Evolutionary conservation across 2,329 filamentous ascomycete species (phyloP).

Genomic region (Colletotrichum aenigma): DNA sequence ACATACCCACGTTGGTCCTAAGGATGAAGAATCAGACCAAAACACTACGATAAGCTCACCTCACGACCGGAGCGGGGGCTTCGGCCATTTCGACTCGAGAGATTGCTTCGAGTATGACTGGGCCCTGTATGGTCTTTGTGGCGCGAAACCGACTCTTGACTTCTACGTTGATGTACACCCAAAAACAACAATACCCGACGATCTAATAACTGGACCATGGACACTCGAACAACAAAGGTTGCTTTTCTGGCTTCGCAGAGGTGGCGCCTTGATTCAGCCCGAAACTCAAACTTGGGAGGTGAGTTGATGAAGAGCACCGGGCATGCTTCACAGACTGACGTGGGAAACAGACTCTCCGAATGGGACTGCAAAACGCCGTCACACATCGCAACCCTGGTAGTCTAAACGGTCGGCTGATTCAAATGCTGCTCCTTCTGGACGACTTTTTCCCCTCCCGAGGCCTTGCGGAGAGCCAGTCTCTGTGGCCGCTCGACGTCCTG

Average conservation of each 20-base stretch:
- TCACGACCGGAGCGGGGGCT: slow-evolving; percentile 27
- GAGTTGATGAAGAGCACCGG: neutral
- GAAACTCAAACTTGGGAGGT: slow-evolving; percentile 44
- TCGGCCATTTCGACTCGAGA: slow-evolving; percentile 34
- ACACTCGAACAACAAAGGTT: slow-evolving; percentile 40
- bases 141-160: neutral
- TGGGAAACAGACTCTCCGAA: neutral
- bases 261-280: slow-evolving; percentile 35
- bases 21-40: slow-evolving; percentile 16
- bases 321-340: neutral
- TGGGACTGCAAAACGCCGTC: slow-evolving; percentile 9
- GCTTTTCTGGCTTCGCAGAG: slow-evolving; percentile 50
- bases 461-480: neutral
- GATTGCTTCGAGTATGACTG: slow-evolving; percentile 42
- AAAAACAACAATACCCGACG: slow-evolving; percentile 40
- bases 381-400: slow-evolving; percentile 9
- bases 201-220: slow-evolving; percentile 47
- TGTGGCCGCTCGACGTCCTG: slow-evolving; percentile 10
- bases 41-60: slow-evolving; percentile 3
- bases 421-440: slow-evolving; percentile 9
- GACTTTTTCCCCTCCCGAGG: neutral
- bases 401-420: slow-evolving; percentile 6
- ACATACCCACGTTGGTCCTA: slow-evolving; percentile 25
- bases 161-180: slow-evolving; percentile 41
- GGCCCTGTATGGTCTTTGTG: neutral